Percentiles rank a stretch among this genome's conserved stretches.
Evolutionary conservation across 441 rosid genomes (phyloP).

Genomic region (Dalechampia spathulata): DNA sequence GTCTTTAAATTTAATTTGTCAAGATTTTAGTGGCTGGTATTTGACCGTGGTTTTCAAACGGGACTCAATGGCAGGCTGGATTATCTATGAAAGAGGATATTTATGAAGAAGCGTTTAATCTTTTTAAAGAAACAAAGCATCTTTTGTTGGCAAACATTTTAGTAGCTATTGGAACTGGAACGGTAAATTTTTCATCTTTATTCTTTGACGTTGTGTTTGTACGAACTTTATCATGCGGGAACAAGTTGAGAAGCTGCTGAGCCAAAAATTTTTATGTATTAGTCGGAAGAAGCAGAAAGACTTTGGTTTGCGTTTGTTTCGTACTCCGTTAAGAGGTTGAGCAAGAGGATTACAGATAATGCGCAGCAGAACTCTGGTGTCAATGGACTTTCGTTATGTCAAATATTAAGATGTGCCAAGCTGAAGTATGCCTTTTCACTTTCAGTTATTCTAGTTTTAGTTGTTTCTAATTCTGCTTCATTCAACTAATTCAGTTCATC

Average conservation of each 20-base stretch:
- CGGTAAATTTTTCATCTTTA: conserved; percentile 31
- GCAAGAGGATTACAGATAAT: conserved; percentile 35
- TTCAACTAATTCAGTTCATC: not conserved
- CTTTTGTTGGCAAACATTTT: conserved; percentile 42
- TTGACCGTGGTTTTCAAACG: not conserved
- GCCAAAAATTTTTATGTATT: conserved; percentile 11
- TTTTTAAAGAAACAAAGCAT: conserved; percentile 66
- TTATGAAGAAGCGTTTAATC: conserved; percentile 36
- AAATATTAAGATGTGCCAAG: conserved; percentile 60
- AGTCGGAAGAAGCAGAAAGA: conserved; percentile 83
- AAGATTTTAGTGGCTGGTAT: not conserved
- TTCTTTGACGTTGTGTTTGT: not conserved
- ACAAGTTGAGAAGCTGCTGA: conserved; percentile 10
- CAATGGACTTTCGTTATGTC: conserved; percentile 52
- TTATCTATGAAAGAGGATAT: conserved; percentile 48
- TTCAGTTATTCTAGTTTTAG: conserved; percentile 6
- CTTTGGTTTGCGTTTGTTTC: conserved; percentile 79
- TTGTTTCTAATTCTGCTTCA: not conserved
- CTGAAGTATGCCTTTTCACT: conserved; percentile 46
- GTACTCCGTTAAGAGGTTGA: conserved; percentile 53
- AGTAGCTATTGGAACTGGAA: conserved; percentile 63
- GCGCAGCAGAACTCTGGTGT: conserved; percentile 30
- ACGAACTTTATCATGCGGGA: not conserved
- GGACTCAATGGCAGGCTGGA: conserved; percentile 37
- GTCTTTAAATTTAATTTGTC: not conserved